phyloP scores from a whole-genome alignment of 768 basidiomycete species.

The Podaxis sp. region DNA sequence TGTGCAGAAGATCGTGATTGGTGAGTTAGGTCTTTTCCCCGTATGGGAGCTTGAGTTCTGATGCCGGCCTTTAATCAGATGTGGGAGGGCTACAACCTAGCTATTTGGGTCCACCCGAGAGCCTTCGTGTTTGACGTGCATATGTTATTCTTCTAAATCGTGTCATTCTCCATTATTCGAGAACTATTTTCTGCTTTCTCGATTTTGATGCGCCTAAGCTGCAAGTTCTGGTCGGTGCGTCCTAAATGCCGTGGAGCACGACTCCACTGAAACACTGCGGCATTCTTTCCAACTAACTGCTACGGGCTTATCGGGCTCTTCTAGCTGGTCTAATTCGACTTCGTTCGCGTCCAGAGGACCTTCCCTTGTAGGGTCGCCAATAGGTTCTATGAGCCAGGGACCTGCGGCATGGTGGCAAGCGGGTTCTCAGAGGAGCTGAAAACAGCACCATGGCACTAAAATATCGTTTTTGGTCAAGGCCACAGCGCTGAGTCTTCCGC shows the following conservation, averaged over 20 bases:
- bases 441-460: background rate
- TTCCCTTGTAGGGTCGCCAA: no score
- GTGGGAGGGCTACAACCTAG: constrained; percentile 51
- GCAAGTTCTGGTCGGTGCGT: background rate
- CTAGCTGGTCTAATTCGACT: background rate
- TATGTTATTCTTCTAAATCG: background rate
- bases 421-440: background rate
- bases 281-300: background rate
- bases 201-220: background rate
- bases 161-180: background rate
- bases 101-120: constrained; percentile 67
- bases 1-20: constrained; percentile 58
- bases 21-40: constrained; percentile 26
- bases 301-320: background rate
- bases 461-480: background rate
- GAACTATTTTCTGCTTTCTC: background rate
- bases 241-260: background rate
- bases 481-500: background rate
- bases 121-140: constrained; percentile 26
- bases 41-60: background rate
- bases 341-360: no score
- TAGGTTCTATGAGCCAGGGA: no score
- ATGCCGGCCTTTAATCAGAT: constrained; percentile 31
- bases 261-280: background rate
- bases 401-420: no score